Evolutionary conservation across 192 early-diverging fungal genomes (phyloP).

Genomic region (Coemansia sp.): DNA sequence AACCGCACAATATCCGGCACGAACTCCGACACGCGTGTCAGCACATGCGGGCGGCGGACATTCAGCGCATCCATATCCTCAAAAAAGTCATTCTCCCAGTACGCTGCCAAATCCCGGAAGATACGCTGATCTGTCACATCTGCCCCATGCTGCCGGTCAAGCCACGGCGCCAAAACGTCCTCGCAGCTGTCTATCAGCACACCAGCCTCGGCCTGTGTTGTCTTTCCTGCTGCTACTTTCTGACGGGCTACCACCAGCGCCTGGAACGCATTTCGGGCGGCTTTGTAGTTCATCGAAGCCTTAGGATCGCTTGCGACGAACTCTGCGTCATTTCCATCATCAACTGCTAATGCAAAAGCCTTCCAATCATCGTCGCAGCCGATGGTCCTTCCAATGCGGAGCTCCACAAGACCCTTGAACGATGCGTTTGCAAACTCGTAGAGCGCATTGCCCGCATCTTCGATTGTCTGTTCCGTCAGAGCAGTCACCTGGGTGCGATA

Average conservation of each 20-base stretch:
- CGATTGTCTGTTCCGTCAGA: constrained; percentile 57
- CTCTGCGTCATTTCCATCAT: constrained; percentile 43
- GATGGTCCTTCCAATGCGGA: constrained; percentile 54
- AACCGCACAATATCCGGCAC: constrained; percentile 90
- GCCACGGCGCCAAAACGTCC: constrained; percentile 44
- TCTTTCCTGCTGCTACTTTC: constrained; percentile 19
- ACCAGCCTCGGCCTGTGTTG: constrained; percentile 50
- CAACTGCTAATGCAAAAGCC: constrained; percentile 56
- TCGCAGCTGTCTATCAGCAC: constrained; percentile 22
- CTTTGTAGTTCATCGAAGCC: constrained; percentile 72
- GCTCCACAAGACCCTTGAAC: constrained; percentile 56
- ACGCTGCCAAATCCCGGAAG: constrained; percentile 89
- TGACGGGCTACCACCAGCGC: constrained; percentile 24
- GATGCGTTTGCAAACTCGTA: constrained; percentile 61
- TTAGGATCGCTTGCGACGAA: constrained; percentile 61
- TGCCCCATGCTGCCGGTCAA: constrained; percentile 51
- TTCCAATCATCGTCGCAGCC: constrained; percentile 58
- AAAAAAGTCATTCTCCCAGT: constrained; percentile 94
- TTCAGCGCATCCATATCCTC: constrained; percentile 90
- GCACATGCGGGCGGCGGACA: constrained; percentile 78
- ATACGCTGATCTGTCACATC: constrained; percentile 83
- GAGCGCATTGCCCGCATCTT: constrained; percentile 62
- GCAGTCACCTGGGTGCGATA: constrained; percentile 46
- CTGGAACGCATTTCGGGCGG: constrained; percentile 41
- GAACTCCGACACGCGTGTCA: constrained; percentile 96